Base-by-base conservation (phyloP, 2,329 filamentous ascomycete species). In the Aaosphaeria pasadenensis region DNA sequence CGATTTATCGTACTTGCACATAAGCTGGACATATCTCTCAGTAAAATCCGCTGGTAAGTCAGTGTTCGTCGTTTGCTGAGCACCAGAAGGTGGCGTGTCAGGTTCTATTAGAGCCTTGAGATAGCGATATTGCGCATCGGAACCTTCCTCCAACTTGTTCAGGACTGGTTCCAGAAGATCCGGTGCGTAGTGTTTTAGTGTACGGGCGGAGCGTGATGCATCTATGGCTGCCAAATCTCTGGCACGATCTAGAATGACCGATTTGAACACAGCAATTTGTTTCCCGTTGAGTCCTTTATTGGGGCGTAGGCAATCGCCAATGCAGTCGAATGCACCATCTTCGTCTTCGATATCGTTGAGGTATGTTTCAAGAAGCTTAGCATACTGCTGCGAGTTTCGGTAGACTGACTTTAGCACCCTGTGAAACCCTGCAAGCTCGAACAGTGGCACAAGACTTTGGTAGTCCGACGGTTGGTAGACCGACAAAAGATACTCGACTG, bases 321-420 rank as follows among this genome's bases (percentile, higher is more conserved):
- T 84, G 62, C 88, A 91, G 42, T 84, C 83, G 66, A 96, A 97
- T 1, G 95, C 80, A 5, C 78, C 80, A 5, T 86, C 80, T 47
- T 84, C 85, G 54, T 94, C 87, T 43, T 91, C 84, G 0, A 80
- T 79, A 59, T 99, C 94, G 51, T 95, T 88, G 51, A 99, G 89
- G 63, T 91, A 96, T 0, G 85, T 85, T 58, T 87, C 77, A 5
- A 97, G 72, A 30, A 96, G 81, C 58, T 87, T 85, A 1, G 85
- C 82, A 59, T 89, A 95, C 62, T 92, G 85, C 58, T 84, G 86
- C 56, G 96, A 89, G 5, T 80, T 76, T 57, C 85, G 87, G 69
- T 95, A 96, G 7, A 90, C 87, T 11, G 89, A 86, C 72, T 99
- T 99, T 46, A 99, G 72, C 30, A 99, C 92, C 43, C 94, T 85